Conservation (phyloP, 176 grass and related monocot species). For the Eremochloa ophiuroides region DNA sequence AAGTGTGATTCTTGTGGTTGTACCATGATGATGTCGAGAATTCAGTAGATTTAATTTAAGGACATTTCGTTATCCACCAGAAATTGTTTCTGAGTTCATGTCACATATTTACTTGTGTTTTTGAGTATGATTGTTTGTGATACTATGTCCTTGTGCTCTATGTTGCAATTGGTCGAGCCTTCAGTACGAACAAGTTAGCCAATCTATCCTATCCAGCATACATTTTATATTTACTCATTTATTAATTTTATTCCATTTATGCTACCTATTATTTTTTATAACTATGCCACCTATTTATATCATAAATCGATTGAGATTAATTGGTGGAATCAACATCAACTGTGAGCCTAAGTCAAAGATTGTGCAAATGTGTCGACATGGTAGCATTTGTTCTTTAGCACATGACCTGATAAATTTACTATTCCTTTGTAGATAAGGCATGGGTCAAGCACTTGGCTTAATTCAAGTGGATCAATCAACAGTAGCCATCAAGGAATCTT, state of each 20-base stretch:
- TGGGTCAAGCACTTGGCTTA: conserved; percentile 70
- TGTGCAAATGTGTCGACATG: conserved; percentile 6
- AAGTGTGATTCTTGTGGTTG: background rate
- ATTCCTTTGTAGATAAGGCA: conserved; percentile 46
- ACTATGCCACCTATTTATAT: background rate
- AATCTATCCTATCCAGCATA: background rate
- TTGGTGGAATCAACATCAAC: background rate
- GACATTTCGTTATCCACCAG: background rate
- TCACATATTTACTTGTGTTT: background rate
- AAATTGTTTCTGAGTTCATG: background rate
- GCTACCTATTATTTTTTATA: background rate
- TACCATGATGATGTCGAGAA: background rate
- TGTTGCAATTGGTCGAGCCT: background rate
- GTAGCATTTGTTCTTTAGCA: background rate
- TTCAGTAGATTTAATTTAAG: background rate
- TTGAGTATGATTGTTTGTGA: background rate
- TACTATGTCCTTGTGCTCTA: background rate
- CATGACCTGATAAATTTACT: background rate
- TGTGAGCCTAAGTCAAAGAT: background rate
- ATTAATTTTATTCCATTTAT: conserved; percentile 6
- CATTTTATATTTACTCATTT: background rate
- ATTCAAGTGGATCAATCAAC: conserved; percentile 79
- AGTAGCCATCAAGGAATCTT: conserved; percentile 76
- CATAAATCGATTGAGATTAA: background rate
- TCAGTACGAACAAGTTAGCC: background rate